Percentiles rank a stretch among this genome's conserved stretches.
phyloP scores from a whole-genome alignment of 2,329 filamentous ascomycete species.

The Dendryphion nanum region DNA sequence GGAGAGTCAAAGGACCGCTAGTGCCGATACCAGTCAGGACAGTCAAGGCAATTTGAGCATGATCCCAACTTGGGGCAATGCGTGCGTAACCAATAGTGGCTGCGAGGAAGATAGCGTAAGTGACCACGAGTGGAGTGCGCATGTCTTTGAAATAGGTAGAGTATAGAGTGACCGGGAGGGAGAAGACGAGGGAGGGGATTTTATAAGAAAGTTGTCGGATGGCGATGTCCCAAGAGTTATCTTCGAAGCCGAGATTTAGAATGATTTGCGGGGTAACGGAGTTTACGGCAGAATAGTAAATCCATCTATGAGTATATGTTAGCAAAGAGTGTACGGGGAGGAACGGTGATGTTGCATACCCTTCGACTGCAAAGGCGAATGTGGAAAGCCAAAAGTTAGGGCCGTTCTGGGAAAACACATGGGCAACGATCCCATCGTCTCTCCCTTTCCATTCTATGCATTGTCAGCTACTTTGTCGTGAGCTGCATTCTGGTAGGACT shows the following conservation, averaged over 20 bases:
- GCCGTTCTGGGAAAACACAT: slow-evolving; percentile 55
- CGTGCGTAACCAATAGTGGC: slow-evolving; percentile 24
- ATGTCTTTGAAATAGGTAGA: slow-evolving; percentile 29
- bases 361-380: slow-evolving; percentile 58
- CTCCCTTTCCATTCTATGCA: slow-evolving; percentile 57
- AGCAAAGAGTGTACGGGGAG: neutral
- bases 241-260: slow-evolving; percentile 30
- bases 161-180: slow-evolving; percentile 24
- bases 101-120: slow-evolving; percentile 28
- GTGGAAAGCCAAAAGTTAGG: slow-evolving; percentile 56
- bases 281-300: slow-evolving; percentile 46
- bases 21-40: slow-evolving; percentile 27
- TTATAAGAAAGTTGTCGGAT: slow-evolving; percentile 28
- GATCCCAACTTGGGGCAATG: slow-evolving; percentile 24
- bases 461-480: neutral
- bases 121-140: slow-evolving; percentile 24
- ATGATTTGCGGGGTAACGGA: slow-evolving; percentile 31
- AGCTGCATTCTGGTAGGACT: neutral
- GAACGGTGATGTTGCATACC: slow-evolving; percentile 32
- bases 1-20: slow-evolving; percentile 28
- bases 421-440: slow-evolving; percentile 54
- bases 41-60: slow-evolving; percentile 24
- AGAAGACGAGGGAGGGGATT: slow-evolving; percentile 21
- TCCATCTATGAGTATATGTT: slow-evolving; percentile 41
- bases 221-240: slow-evolving; percentile 28